Evolutionary conservation across 495 filamentous ascomycete genomes (phyloP).

Genomic region (Chlorociboria aeruginascens): DNA sequence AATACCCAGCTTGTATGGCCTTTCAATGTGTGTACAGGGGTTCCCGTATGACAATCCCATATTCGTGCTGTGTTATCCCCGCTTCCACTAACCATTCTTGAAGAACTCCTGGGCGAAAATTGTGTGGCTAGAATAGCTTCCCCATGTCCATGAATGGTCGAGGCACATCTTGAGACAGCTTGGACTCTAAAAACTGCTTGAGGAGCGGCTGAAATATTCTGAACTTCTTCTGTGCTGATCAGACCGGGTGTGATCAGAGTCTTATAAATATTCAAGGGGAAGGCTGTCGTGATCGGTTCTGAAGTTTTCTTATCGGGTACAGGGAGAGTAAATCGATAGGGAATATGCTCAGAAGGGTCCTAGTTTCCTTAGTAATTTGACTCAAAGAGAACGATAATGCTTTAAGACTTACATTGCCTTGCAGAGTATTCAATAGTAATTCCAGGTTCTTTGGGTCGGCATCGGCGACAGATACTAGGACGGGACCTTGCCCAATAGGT

Average conservation of each 20-base stretch:
- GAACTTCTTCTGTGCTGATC: conserved; percentile 57
- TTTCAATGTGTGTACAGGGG: conserved; percentile 77
- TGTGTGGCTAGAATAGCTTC: conserved; percentile 81
- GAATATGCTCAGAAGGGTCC: conserved; percentile 22
- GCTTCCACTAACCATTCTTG: conserved; percentile 75
- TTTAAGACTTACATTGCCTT: conserved; percentile 44
- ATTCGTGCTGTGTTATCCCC: conserved; percentile 88
- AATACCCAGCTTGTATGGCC: conserved; percentile 93
- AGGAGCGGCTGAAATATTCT: conserved; percentile 60
- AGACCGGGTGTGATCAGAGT: conserved; percentile 49
- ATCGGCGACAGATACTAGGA: conserved; percentile 75
- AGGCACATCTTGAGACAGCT: conserved; percentile 79
- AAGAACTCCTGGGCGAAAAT: conserved; percentile 75
- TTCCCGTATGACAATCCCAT: conserved; percentile 94
- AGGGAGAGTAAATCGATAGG: conserved; percentile 20
- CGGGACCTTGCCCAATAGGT: conserved; percentile 47
- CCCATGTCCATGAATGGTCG: conserved; percentile 81
- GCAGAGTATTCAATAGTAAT: conserved; percentile 76
- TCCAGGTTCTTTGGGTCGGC: conserved; percentile 84
- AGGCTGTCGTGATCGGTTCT: conserved; percentile 15
- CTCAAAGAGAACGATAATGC: conserved; percentile 35
- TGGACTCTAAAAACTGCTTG: conserved; percentile 93
- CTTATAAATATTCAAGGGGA: conserved; percentile 65
- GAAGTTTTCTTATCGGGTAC: conserved; percentile 14
- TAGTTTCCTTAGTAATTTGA: conserved; percentile 22